Conservation (phyloP, 208 protist species). For the Wallacemonas sp. region DNA sequence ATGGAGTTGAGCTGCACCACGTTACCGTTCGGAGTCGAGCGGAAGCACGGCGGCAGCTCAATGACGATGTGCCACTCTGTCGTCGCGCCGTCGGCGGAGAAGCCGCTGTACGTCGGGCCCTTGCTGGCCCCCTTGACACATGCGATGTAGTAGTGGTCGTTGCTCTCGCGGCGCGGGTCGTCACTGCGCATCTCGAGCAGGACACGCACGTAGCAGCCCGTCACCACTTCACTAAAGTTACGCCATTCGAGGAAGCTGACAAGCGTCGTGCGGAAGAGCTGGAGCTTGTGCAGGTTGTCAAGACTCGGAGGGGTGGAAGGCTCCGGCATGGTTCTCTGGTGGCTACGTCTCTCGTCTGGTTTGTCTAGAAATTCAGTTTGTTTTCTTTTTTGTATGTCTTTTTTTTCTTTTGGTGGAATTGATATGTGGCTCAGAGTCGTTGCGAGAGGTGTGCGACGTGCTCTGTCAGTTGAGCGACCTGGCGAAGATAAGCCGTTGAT, state of each 20-base stretch:
- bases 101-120: constrained; percentile 85
- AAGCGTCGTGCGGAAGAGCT: constrained; percentile 86
- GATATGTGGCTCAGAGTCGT: constrained; percentile 5
- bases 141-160: constrained; percentile 90
- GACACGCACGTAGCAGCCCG: constrained; percentile 89
- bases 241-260: constrained; percentile 87
- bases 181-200: constrained; percentile 89
- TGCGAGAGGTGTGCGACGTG: too few relatives aligned
- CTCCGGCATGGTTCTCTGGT: constrained; percentile 9
- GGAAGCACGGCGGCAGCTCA: constrained; percentile 89
- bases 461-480: too few relatives aligned
- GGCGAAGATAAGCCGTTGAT: too few relatives aligned
- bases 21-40: constrained; percentile 82
- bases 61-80: constrained; percentile 91
- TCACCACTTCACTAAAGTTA: constrained; percentile 82
- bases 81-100: constrained; percentile 75
- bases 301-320: constrained; percentile 56
- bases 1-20: constrained; percentile 92
- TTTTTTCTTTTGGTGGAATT: neutral
- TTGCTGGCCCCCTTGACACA: constrained; percentile 76
- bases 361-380: neutral
- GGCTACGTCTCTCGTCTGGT: neutral
- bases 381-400: constrained; percentile 7
- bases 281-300: constrained; percentile 73
- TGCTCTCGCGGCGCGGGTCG: constrained; percentile 66